Evolutionary conservation across 345 rosid genomes (phyloP).

Genomic region (Barbarea vulgaris): DNA sequence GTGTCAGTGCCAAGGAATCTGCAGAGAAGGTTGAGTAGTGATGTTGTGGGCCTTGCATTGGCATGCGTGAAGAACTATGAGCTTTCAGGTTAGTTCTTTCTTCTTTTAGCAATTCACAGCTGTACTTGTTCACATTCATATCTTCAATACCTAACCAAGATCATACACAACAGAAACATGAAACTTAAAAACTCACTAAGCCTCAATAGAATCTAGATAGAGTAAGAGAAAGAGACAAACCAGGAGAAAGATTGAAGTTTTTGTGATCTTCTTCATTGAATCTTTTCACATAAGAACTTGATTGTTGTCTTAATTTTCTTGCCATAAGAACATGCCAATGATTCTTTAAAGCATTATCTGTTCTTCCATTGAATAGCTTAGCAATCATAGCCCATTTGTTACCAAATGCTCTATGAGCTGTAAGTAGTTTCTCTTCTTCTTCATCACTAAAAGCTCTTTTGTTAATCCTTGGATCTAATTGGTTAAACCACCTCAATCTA

Average conservation of each 20-base stretch:
- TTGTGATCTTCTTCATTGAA: constrained; percentile 30
- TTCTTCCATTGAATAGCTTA: constrained; percentile 63
- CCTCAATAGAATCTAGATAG: constrained; percentile 12
- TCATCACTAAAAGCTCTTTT: constrained; percentile 70
- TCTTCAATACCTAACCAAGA: constrained; percentile 41
- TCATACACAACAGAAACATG: constrained; percentile 27
- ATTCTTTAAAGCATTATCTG: constrained; percentile 68
- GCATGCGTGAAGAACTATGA: constrained; percentile 29
- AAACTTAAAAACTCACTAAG: constrained; percentile 16
- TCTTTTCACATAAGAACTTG: constrained; percentile 45
- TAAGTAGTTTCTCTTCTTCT: constrained; percentile 69
- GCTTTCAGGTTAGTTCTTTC: constrained; percentile 29
- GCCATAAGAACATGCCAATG: constrained; percentile 82
- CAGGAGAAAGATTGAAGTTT: constrained; percentile 29
- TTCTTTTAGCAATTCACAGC: constrained; percentile 35
- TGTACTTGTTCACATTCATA: constrained; percentile 24
- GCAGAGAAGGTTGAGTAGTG: constrained; percentile 41
- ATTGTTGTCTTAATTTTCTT: constrained; percentile 53
- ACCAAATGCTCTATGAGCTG: constrained; percentile 63
- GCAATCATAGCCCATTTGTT: constrained; percentile 74
- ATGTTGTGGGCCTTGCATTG: constrained; percentile 43
- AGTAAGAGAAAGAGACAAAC: constrained; percentile 29
- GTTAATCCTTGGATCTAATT: constrained; percentile 85
- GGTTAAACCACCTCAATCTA: constrained; percentile 94
- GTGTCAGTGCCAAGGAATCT: constrained; percentile 48